phyloP scores from a whole-genome alignment of 163 green algal genomes.

The Scenedesmus sp. region DNA sequence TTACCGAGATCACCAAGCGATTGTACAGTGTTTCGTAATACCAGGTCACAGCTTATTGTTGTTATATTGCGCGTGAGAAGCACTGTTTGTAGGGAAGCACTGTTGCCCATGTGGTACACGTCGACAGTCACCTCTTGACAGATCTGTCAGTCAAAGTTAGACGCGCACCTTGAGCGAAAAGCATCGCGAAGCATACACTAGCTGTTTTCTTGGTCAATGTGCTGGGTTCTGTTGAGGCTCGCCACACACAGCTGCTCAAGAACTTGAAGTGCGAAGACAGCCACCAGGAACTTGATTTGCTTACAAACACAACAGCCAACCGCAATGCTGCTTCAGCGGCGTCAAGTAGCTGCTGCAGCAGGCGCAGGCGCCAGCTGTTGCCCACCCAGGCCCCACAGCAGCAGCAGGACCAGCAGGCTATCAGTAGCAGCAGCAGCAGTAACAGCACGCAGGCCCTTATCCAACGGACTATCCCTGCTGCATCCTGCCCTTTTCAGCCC shows the following conservation, averaged over 20 bases:
- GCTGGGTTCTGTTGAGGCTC: not conserved
- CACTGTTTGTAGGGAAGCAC: not conserved
- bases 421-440: constrained; percentile 13
- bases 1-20: not conserved
- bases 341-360: not conserved
- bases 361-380: not conserved
- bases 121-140: not conserved
- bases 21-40: too few relatives aligned
- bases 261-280: not conserved
- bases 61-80: not conserved
- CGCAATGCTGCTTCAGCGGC: constrained; percentile 12
- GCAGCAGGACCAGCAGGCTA: not conserved
- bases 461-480: not conserved
- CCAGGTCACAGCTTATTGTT: too few relatives aligned
- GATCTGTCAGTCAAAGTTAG: not conserved
- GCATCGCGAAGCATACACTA: not conserved
- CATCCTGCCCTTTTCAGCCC: not conserved
- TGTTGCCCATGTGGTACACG: not conserved
- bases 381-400: constrained; percentile 5
- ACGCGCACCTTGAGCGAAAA: not conserved
- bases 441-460: not conserved
- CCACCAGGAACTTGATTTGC: not conserved
- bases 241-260: not conserved
- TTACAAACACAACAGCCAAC: not conserved
- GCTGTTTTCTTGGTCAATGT: not conserved